Base-by-base conservation (phyloP, 352 stramenopile species). In the Phytophthora europaea region DNA sequence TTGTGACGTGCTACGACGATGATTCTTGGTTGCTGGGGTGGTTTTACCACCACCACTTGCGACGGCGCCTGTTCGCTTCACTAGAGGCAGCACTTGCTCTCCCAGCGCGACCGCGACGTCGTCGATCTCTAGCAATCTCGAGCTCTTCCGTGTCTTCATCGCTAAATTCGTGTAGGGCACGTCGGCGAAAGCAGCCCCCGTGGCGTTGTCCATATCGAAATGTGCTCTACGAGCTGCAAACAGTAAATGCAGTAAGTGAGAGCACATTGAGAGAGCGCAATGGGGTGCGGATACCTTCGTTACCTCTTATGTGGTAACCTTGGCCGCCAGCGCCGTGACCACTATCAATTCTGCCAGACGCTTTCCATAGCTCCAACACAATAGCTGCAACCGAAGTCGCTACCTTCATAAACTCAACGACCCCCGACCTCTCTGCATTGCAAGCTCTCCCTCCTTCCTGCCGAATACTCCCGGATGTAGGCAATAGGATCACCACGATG, bases 371-470 rank as follows among this genome's bases (percentile, higher is more conserved):
- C 22, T 60, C 48, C 61, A 61, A 18, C 38, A 45, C 38, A 6
- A 40, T 22, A 22, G 51, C 34, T 15, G 38, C 34, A 15, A 68
- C 34, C 16, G 48, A 57, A 18, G 47, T 26, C 6, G 13, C 43
- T 33, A 58, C 15, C 31, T 52, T 48, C 13, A 58, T n/a, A 18
- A 66, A 66, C 31, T 67, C 47, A n/a, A 31, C 48, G 6, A 59
- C 22, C 3, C 8, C 10, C 15, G 33, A 60, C 23, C 33, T 51
- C n/a, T 58, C 40, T 20, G 23, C 15, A 43, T 12, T 64, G 40
- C 40, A 64, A 34, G 38, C 38, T 7, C 18, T 5, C 51, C 8
- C 40, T 64, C 40, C 40, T 33, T 31, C 40, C n/a, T 64, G 38
- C 7, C 26, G 40, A 45, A 51, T 23, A 22, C 38, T 20, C 1